Conservation (phyloP, 306 rosid genomes). For the Corylus avellana region DNA sequence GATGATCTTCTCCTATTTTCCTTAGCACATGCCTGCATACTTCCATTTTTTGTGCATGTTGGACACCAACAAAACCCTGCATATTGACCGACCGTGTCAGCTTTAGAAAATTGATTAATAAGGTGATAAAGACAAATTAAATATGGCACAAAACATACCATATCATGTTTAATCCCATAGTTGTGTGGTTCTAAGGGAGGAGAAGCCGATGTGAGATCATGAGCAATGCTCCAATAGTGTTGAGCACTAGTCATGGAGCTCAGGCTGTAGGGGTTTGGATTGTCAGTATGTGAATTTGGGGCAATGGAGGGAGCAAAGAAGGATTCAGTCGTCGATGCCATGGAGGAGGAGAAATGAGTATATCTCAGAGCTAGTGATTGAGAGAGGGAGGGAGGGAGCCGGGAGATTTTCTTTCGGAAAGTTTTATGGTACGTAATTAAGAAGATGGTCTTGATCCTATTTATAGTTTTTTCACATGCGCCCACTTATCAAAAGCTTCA, state of each 20-base stretch:
- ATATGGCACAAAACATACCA: not conserved
- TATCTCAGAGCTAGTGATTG: too few species aligned
- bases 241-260: not conserved
- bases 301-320: not conserved
- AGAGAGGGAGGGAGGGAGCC: not conserved
- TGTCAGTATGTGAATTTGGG: not conserved
- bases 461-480: too few species aligned
- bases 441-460: too few species aligned
- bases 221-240: not conserved
- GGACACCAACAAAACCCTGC: constrained; percentile 20
- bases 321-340: not conserved
- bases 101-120: not conserved
- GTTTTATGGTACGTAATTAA: too few species aligned
- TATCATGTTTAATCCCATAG: not conserved
- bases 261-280: not conserved
- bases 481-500: too few species aligned
- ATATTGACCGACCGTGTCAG: not conserved
- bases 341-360: not conserved
- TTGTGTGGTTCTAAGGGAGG: not conserved
- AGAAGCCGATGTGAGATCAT: not conserved
- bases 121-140: not conserved
- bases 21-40: constrained; percentile 22
- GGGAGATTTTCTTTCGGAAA: too few species aligned
- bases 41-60: constrained; percentile 20
- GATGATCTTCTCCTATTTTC: constrained; percentile 17